These are phyloP conservation scores for Hypoxylon sp. DNA, from an alignment of 2,329 filamentous ascomycete species.

Conservation along the genomic window DNA sequence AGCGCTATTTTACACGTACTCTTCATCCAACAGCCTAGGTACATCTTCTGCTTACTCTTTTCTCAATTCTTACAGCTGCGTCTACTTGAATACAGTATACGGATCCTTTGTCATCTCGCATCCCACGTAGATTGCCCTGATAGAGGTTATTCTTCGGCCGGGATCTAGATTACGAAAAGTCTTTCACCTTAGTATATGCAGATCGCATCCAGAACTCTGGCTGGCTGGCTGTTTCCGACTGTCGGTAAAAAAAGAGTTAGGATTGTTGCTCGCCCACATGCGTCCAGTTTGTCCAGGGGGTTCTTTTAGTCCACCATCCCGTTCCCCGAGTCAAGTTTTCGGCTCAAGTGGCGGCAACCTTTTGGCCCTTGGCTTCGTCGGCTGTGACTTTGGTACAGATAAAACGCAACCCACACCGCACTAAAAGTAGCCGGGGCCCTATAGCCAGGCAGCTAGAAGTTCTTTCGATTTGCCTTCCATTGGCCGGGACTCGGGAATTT, in stretches of 20 bases:
- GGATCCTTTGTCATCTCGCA: constrained; percentile 5
- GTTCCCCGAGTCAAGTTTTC: constrained; percentile 45
- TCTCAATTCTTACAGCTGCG: neutral
- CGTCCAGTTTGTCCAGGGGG: constrained; percentile 26
- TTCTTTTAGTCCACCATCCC: constrained; percentile 35
- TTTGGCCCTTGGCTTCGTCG: constrained; percentile 29
- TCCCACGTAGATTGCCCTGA: neutral
- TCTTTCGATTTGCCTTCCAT: constrained; percentile 20
- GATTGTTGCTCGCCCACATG: constrained; percentile 31
- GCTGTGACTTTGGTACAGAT: constrained; percentile 31
- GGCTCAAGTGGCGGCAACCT: constrained; percentile 36
- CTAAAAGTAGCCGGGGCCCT: neutral
- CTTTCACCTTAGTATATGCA: constrained; percentile 12
- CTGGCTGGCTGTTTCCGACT: constrained; percentile 18
- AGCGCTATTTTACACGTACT: constrained; percentile 31
- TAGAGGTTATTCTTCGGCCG: neutral
- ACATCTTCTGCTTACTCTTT: constrained; percentile 25
- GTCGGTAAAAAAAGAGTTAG: constrained; percentile 39
- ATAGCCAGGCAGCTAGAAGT: constrained; percentile 1
- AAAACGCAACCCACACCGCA: constrained; percentile 24
- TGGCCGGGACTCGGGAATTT: constrained; percentile 37
- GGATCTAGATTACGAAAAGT: constrained; percentile 18
- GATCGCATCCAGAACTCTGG: constrained; percentile 18
- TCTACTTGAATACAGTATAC: neutral
- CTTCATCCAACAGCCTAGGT: constrained; percentile 7